phyloP scores from a whole-genome alignment of 352 stramenopile genomes.

The Pseudoperonospora humuli region DNA sequence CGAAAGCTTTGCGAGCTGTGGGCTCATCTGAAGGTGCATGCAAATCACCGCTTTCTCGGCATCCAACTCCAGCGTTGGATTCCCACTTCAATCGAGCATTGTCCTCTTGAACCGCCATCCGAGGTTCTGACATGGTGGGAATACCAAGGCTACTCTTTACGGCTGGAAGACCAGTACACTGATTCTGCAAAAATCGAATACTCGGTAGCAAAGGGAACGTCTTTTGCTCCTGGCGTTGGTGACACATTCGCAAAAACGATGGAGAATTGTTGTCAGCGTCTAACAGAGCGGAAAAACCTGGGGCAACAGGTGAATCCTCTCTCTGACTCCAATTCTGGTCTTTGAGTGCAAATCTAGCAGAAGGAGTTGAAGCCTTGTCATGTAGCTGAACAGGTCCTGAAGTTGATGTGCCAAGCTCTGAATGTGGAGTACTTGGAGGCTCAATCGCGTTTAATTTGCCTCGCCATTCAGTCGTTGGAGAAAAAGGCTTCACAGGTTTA shows the following conservation, averaged over 20 bases:
- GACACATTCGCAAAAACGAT: constrained; percentile 5
- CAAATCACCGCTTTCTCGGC: neutral
- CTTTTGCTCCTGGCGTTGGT: constrained; percentile 1
- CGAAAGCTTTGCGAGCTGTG: constrained; percentile 2
- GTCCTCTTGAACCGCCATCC: constrained; percentile 6
- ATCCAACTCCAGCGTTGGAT: neutral
- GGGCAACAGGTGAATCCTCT: neutral
- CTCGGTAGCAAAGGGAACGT: constrained; percentile 12
- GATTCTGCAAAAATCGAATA: constrained; percentile 10
- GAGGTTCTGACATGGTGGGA: constrained; percentile 3
- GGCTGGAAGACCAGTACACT: neutral
- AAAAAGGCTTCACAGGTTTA: neutral
- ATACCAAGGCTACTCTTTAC: neutral
- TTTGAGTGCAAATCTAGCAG: neutral
- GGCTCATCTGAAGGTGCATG: neutral
- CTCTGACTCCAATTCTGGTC: neutral
- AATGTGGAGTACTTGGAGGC: neutral
- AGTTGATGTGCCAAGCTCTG: neutral
- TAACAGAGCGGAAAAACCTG: constrained; percentile 5
- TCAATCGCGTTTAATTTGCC: neutral
- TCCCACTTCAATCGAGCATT: neutral
- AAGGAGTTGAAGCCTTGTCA: neutral
- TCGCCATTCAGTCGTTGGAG: neutral
- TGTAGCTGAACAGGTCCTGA: neutral
- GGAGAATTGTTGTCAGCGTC: constrained; percentile 1